Percentiles rank a stretch among this genome's conserved stretches.
Conservation (phyloP, 2,329 filamentous ascomycete species). For the Trichoderma koningiopsis region DNA sequence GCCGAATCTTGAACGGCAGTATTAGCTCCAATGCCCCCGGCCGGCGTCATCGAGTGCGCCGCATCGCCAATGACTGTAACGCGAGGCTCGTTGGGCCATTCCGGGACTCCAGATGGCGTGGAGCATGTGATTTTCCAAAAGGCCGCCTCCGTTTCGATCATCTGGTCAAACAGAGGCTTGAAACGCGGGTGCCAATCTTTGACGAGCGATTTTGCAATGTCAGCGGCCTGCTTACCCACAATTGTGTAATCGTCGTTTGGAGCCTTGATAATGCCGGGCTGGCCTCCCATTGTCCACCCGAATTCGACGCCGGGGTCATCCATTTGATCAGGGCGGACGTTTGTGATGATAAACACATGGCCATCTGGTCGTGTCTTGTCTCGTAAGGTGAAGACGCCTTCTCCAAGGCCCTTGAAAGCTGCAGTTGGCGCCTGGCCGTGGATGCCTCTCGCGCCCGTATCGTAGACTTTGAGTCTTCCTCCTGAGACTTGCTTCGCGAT, state of each 20-base stretch:
- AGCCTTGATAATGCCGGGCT: slow-evolving; percentile 58
- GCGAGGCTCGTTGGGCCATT: slow-evolving; percentile 60
- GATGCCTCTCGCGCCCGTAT: slow-evolving; percentile 64
- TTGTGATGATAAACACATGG: slow-evolving; percentile 60
- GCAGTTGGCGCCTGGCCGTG: slow-evolving; percentile 65
- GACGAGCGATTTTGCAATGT: slow-evolving; percentile 58
- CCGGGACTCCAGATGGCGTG: slow-evolving; percentile 59
- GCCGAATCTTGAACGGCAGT: slow-evolving; percentile 59
- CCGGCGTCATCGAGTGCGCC: slow-evolving; percentile 60
- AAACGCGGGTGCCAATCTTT: slow-evolving; percentile 58
- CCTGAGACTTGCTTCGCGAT: slow-evolving; percentile 61
- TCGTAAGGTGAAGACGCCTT: slow-evolving; percentile 61
- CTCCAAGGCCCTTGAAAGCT: slow-evolving; percentile 63
- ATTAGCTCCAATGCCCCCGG: slow-evolving; percentile 58
- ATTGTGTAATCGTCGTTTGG: slow-evolving; percentile 64
- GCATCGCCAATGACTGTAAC: slow-evolving; percentile 63
- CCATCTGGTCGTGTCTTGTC: slow-evolving; percentile 53
- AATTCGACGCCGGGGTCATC: slow-evolving; percentile 59
- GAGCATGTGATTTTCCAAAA: slow-evolving; percentile 71
- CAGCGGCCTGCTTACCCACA: slow-evolving; percentile 57
- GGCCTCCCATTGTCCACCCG: slow-evolving; percentile 64
- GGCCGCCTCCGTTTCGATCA: slow-evolving; percentile 58
- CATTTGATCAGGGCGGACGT: slow-evolving; percentile 62
- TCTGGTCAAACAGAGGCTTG: slow-evolving; percentile 59
- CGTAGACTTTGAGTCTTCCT: slow-evolving; percentile 62